Evolutionary conservation across 495 filamentous ascomycete genomes (phyloP).

Genomic region (Daldinia concentrica): DNA sequence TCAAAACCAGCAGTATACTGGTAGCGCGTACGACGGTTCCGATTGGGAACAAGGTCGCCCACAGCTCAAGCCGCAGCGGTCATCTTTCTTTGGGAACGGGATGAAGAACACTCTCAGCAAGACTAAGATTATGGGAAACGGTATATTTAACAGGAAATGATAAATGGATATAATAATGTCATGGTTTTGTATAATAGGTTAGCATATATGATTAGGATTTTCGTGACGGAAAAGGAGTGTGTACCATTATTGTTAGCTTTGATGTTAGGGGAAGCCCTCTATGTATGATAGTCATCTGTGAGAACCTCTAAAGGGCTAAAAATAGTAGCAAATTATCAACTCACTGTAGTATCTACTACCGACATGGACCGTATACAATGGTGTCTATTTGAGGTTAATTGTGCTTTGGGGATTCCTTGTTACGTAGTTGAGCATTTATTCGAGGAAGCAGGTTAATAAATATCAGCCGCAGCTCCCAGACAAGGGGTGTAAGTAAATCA

Average conservation of each 20-base stretch:
- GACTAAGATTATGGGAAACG: constrained; percentile 45
- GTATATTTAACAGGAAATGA: constrained; percentile 38
- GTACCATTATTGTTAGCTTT: not conserved
- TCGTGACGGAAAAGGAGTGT: not conserved
- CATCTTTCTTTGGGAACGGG: constrained; percentile 43
- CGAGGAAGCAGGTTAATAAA: too few species aligned
- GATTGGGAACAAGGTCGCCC: constrained; percentile 36
- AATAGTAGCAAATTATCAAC: not conserved
- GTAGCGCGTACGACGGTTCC: constrained; percentile 22
- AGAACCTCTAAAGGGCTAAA: not conserved
- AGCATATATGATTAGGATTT: not conserved
- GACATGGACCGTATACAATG: too few species aligned
- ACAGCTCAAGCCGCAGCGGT: constrained; percentile 39
- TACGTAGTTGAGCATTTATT: too few species aligned
- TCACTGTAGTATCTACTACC: too few species aligned
- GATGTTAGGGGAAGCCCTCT: not conserved
- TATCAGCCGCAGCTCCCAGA: too few species aligned
- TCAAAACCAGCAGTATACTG: constrained; percentile 26
- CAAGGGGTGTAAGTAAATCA: too few species aligned
- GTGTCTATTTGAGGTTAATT: too few species aligned
- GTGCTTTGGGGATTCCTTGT: too few species aligned
- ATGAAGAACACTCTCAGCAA: constrained; percentile 45
- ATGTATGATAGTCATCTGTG: not conserved
- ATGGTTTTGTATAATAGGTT: not conserved
- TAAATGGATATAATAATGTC: not conserved